Evolutionary conservation across 345 rosid species (phyloP).

Genomic region (Adansonia digitata): DNA sequence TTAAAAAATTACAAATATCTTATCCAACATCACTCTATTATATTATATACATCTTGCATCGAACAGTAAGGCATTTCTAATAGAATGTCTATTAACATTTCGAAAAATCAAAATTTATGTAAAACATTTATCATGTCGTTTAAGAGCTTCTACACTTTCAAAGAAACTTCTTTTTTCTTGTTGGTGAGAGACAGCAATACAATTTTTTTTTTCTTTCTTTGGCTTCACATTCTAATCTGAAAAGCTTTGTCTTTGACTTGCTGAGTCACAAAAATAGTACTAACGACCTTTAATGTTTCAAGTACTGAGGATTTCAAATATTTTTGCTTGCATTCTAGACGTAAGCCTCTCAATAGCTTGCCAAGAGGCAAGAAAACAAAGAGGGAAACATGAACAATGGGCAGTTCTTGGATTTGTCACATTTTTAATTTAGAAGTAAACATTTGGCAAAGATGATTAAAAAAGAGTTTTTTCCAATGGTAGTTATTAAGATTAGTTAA

Average conservation of each 20-base stretch:
- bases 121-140: too few relatives aligned
- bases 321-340: neutral
- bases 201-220: too few relatives aligned
- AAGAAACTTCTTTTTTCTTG: too few relatives aligned
- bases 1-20: too few relatives aligned
- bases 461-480: too few relatives aligned
- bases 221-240: too few relatives aligned
- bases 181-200: too few relatives aligned
- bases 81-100: neutral
- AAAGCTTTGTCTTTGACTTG: neutral
- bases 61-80: neutral
- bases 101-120: too few relatives aligned
- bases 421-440: neutral
- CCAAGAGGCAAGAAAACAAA: slow-evolving; percentile 5
- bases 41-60: too few relatives aligned
- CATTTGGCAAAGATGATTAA: neutral
- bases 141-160: too few relatives aligned
- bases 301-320: neutral
- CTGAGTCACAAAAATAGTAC: neutral
- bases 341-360: neutral
- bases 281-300: neutral
- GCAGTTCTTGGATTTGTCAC: neutral
- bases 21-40: too few relatives aligned
- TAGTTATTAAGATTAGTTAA: too few relatives aligned
- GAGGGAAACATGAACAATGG: neutral